Evolutionary conservation across 768 basidiomycete genomes (phyloP).

Genomic region (Panaeolus papilionaceus): DNA sequence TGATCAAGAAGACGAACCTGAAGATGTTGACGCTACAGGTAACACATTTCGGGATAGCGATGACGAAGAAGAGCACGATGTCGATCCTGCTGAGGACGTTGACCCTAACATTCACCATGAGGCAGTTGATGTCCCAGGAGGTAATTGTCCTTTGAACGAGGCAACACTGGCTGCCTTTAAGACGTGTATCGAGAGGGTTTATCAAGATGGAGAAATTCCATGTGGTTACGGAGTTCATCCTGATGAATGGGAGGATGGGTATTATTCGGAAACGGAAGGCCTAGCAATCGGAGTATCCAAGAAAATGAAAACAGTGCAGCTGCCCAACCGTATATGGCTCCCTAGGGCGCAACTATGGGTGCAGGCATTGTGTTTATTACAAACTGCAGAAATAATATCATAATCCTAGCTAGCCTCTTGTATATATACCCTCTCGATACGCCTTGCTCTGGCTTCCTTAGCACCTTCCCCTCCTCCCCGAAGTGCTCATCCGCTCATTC

Average conservation of each 20-base stretch:
- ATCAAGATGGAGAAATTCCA: conserved; percentile 2
- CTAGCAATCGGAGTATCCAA: not conserved
- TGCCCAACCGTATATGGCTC: conserved; percentile 12
- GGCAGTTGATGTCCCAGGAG: conserved; percentile 20
- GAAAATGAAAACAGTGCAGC: not conserved
- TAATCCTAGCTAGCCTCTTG: not conserved
- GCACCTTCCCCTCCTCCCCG: not conserved
- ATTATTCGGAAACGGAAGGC: conserved; percentile 1
- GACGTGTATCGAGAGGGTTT: not conserved
- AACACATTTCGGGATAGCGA: too few species aligned
- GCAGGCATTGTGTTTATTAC: conserved; percentile 2
- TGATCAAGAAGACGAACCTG: too few species aligned
- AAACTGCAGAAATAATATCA: not conserved
- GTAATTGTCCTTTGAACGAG: conserved; percentile 20
- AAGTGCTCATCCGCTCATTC: not conserved
- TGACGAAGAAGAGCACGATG: not conserved
- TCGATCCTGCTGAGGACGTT: conserved; percentile 16
- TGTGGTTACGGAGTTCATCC: conserved; percentile 14
- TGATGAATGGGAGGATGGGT: conserved; percentile 13
- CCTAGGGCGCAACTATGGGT: conserved; percentile 16
- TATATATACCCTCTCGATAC: not conserved
- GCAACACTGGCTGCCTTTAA: conserved; percentile 10
- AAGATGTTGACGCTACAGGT: too few species aligned
- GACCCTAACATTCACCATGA: conserved; percentile 28
- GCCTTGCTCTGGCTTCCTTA: not conserved